Evolutionary conservation across 2,329 filamentous ascomycete genomes (phyloP).

Genomic region (Colletotrichum kahawae): DNA sequence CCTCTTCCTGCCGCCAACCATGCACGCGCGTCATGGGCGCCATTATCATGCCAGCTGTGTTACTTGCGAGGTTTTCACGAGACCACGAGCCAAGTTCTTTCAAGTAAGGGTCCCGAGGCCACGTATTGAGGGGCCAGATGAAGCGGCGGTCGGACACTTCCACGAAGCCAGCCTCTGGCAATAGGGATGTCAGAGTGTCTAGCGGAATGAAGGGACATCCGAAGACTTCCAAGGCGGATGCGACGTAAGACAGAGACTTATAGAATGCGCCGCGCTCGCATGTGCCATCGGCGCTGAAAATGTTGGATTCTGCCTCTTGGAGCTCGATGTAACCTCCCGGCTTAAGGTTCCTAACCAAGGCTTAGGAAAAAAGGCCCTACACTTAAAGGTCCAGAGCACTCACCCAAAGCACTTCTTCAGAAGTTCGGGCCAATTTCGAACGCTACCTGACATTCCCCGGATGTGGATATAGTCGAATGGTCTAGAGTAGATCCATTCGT

Average conservation of each 20-base stretch:
- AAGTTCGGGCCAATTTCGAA: constrained; percentile 20
- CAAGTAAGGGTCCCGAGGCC: constrained; percentile 32
- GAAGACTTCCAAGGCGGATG: constrained; percentile 39
- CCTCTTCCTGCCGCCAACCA: constrained; percentile 37
- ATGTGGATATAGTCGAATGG: constrained; percentile 40
- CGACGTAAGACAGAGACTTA: constrained; percentile 41
- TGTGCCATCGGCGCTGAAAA: constrained; percentile 46
- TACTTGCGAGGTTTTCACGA: constrained; percentile 32
- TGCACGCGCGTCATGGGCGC: constrained; percentile 40
- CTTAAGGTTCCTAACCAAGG: constrained; percentile 30
- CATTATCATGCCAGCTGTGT: constrained; percentile 38
- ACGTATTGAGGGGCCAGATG: constrained; percentile 35
- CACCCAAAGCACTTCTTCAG: neutral
- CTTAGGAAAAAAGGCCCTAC: neutral
- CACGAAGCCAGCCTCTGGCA: constrained; percentile 28
- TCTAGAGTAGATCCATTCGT: constrained; percentile 34
- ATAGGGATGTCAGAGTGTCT: constrained; percentile 19
- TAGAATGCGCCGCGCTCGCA: constrained; percentile 32
- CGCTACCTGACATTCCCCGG: constrained; percentile 34
- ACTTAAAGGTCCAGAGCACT: neutral
- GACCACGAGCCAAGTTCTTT: constrained; percentile 33
- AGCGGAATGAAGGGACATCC: constrained; percentile 26
- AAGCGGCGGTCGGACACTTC: constrained; percentile 32
- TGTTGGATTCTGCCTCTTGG: constrained; percentile 44
- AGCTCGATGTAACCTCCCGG: constrained; percentile 50